These are phyloP conservation scores for Quercus rubra DNA, from an alignment of 306 rosid species.

Conservation along the genomic window DNA sequence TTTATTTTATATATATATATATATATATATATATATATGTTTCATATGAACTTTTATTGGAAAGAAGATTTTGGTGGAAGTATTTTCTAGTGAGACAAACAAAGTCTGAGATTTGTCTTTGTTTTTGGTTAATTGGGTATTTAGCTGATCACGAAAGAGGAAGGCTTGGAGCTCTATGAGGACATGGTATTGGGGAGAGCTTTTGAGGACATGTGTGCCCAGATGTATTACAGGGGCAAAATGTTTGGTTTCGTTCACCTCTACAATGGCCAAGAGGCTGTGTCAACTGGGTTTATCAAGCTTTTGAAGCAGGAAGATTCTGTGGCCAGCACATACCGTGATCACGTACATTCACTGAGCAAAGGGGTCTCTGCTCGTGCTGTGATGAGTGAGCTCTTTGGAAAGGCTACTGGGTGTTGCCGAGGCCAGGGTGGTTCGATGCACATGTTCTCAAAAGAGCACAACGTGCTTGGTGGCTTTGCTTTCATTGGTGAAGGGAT, in stretches of 20 bases:
- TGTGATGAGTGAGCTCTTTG: constrained; percentile 99
- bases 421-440: constrained; percentile 99
- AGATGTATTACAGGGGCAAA: constrained; percentile 96
- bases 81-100: background rate
- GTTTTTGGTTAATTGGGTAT: constrained; percentile 21
- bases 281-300: constrained; percentile 94
- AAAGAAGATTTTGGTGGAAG: background rate
- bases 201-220: constrained; percentile 98
- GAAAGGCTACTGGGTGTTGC: constrained; percentile 95
- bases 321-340: constrained; percentile 92
- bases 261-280: constrained; percentile 99
- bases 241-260: constrained; percentile 99
- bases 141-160: constrained; percentile 87
- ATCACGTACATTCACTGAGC: constrained; percentile 96
- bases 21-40: background rate
- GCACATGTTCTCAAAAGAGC: constrained; percentile 98
- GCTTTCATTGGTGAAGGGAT: constrained; percentile 99
- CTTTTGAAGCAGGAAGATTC: constrained; percentile 69
- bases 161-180: constrained; percentile 84
- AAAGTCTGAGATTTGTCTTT: constrained; percentile 10
- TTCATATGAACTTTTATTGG: background rate
- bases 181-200: constrained; percentile 91
- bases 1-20: background rate
- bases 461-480: constrained; percentile 86
- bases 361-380: constrained; percentile 91